Evolutionary conservation across 192 early-diverging fungal genomes (phyloP), one percentile per base, ranked within the genome.

Genomic region (Linnemannia elongata): DNA sequence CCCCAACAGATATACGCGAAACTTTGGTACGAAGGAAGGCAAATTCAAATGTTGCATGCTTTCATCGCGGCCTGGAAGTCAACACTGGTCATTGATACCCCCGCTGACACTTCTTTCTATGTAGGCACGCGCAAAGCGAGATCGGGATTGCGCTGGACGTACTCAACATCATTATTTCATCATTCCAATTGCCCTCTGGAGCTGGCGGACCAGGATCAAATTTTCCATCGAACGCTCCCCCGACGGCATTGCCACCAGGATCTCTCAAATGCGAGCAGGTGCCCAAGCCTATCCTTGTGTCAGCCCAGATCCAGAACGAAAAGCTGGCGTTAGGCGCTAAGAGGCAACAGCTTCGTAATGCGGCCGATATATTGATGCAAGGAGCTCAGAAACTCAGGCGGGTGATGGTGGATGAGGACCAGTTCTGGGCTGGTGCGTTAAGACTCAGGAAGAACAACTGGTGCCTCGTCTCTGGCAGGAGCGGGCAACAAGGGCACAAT

Each of bases 81-180:
- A 9, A 55, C n/a, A 57, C 15, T 22, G 54, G 54, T 57, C 38
- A 41, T 24, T 12, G 12, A 42, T 27, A 42, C 49, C 20, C 49
- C 20, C 22, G 6, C 18, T 52, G 22, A n/a, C 39, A n/a, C 20
- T 47, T 38, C 33, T 35, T 72, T 66, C 36, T 44, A 20, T 49
- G 30, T 55, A 87, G 85, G 85, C 85, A 81, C 38, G 85, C 85
- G 30, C 85, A 87, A 72, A 80, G 80, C 52, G 85, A 87, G 72
- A 81, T 87, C 63, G 75, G 85, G 24, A 77, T 87, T 35, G 85
- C 85, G 0, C 39, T 87, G 68, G 85, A 87, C 52, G 85, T 75
- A 3, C 85, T 87, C 72, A 87, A 81, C 76, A 87, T 81, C 22
- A 77, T 87, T 17, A 87, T 87, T 35, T 81, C 85, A 6, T 87